Evolutionary conservation across 108 stramenopile genomes (phyloP), one percentile per base, ranked within the genome.

Genomic region (Nitzschia palea): DNA sequence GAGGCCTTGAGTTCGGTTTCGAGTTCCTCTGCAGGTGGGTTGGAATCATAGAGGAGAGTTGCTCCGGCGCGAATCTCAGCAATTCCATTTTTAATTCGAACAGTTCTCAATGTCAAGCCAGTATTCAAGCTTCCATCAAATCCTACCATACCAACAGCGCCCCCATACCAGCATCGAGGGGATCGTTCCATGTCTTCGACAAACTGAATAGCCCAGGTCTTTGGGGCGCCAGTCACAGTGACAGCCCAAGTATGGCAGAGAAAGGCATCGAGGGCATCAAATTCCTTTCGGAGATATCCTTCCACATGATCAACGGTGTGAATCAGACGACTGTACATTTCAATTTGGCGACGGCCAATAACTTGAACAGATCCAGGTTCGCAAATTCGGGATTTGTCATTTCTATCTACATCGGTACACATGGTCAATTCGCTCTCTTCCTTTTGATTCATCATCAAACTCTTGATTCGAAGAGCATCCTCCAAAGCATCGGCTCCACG

Each of bases 281-380:
- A 98, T 55, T 95, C 94, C 10, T 88, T 77, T 44, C 98, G 88
- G 36, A 98, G 68, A 72, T 95, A 97, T 40, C 98, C 98, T 86
- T 98, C 98, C 6, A 98, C 98, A 77, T 98, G 98, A 76, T 98
- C 98, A 4, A 98, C 98, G 1, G 98, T 98, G 73, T 98, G 98
- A 62, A 98, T 98, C 28, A 98, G 71, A 25, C 95, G 90, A 67
- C 91, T 93, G 79, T 98, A 98, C 95, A 97, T 97, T 82, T 98
- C 98, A 73, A 98, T 98, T 77, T 98, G 98, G 22, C 98, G 81
- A 32, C 98, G 88, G 10, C 98, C 98, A 58, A 98, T 94, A 3
- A 98, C 98, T 74, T 96, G 91, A 5, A 98, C 98, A 14, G 94
- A 94, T 18, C 98, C 96, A 32, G 96, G 96, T 73, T 95, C 95